Evolutionary conservation across 805 yeast species (phyloP), one percentile per base, ranked within the genome.

Genomic region (Starmerella sirachaensis): DNA sequence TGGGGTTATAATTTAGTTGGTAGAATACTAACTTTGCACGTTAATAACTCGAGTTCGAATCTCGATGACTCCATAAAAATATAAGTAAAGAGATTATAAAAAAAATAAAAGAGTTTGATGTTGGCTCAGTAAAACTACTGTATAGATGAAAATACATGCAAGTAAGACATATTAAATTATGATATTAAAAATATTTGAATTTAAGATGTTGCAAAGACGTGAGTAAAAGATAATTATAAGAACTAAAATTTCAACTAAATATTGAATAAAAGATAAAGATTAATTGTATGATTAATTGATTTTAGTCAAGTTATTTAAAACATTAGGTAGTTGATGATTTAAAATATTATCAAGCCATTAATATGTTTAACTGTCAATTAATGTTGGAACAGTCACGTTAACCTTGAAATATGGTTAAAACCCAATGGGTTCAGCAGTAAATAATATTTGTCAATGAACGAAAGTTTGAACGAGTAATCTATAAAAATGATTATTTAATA

Each of bases 351-450:
- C 29, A 27, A 27, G 29, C 29, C 29, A 27, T 27, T 27, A 9
- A 27, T 27, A 27, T 27, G 29, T 27, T 27, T 27, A 27, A 27
- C 29, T 27, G 29, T 27, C 29, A 27, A 27, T 27, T 27, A 27
- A 27, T 27, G 29, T 27, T 27, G 29, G 29, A 27, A 27, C 29
- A 27, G 29, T 27, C 29, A 27, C 29, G 29, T 27, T 27, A 27
- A 27, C 29, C 29, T 27, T 27, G 29, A 27, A 27, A 27, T 27
- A 27, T 27, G 29, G 29, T 27, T 27, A 27, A 27, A 27, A 19
- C 17, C 29, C 29, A 27, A 19, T 27, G 29, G 29, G 17, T 19
- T 27, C 29, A 27, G 29, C 29, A 27, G 29, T 27, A 27, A 27
- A 27, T 27, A 27, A 27, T 27, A 27, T 27, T 27, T 27, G 29